Evolutionary conservation across 2,329 filamentous ascomycete species (phyloP).

Genomic region (Colletotrichum sansevieriae): DNA sequence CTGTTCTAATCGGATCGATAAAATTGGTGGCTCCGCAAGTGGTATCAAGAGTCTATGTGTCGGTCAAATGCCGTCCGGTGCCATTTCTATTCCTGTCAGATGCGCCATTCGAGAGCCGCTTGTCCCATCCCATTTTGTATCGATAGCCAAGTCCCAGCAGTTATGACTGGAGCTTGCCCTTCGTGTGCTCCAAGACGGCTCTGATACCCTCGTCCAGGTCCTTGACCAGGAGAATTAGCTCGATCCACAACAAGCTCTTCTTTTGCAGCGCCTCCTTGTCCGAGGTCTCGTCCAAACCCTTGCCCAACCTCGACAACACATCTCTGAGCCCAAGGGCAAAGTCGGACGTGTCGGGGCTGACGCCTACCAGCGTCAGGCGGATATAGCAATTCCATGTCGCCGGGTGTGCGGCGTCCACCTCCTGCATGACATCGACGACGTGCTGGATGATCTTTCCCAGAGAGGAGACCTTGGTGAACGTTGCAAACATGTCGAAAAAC

Average conservation of each 20-base stretch:
- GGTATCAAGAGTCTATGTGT: slow-evolving; percentile 33
- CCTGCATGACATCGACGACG: slow-evolving; percentile 75
- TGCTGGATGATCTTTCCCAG: slow-evolving; percentile 78
- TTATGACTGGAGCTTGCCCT: slow-evolving; percentile 49
- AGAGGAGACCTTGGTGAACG: slow-evolving; percentile 76
- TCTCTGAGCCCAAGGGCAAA: slow-evolving; percentile 80
- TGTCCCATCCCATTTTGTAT: slow-evolving; percentile 24
- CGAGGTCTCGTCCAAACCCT: slow-evolving; percentile 57
- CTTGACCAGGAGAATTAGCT: slow-evolving; percentile 61
- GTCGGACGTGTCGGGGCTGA: slow-evolving; percentile 72
- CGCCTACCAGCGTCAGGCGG: slow-evolving; percentile 75
- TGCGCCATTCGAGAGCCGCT: slow-evolving; percentile 25
- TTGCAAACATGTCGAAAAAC: slow-evolving; percentile 85
- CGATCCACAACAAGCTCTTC: slow-evolving; percentile 68
- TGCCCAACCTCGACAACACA: slow-evolving; percentile 73
- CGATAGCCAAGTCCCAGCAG: not conserved
- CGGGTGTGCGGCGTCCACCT: slow-evolving; percentile 70
- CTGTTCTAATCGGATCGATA: slow-evolving; percentile 10
- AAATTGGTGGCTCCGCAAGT: slow-evolving; percentile 38
- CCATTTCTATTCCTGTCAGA: slow-evolving; percentile 32
- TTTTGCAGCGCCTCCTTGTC: slow-evolving; percentile 60
- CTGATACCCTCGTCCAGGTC: slow-evolving; percentile 68
- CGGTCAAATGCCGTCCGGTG: slow-evolving; percentile 28
- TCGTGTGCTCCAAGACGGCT: slow-evolving; percentile 68
- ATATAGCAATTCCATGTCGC: slow-evolving; percentile 79